Conservation (phyloP, 2,329 filamentous ascomycete genomes). For the Uncinocarpus reesii region DNA sequence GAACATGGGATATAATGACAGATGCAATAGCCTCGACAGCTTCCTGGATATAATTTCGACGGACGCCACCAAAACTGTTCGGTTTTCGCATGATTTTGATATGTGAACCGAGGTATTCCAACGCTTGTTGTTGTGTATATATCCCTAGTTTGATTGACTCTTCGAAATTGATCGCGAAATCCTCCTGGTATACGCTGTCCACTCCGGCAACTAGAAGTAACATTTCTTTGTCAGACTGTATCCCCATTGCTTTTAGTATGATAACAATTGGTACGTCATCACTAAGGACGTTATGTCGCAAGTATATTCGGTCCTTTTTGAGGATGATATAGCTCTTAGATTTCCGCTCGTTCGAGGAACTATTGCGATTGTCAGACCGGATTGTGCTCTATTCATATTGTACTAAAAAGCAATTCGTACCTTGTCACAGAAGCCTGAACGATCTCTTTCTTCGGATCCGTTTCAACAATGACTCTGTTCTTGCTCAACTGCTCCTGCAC, state of each 20-base stretch:
- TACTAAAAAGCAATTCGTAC: constrained; percentile 24
- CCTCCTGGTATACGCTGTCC: constrained; percentile 82
- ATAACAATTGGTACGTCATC: constrained; percentile 95
- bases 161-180: constrained; percentile 91
- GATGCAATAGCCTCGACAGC: constrained; percentile 86
- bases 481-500: constrained; percentile 99
- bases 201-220: constrained; percentile 80
- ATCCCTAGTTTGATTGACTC: constrained; percentile 75
- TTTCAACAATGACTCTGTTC: constrained; percentile 95
- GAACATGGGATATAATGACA: constrained; percentile 88
- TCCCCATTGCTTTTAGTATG: constrained; percentile 82
- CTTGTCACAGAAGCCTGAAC: constrained; percentile 89
- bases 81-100: constrained; percentile 74
- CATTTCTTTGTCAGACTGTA: constrained; percentile 91
- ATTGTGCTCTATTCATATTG: neutral
- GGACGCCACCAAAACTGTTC: constrained; percentile 37
- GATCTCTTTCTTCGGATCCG: constrained; percentile 80
- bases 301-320: constrained; percentile 82
- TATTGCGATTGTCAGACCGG: constrained; percentile 30
- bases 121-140: constrained; percentile 85
- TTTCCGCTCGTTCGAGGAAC: constrained; percentile 94
- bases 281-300: constrained; percentile 85
- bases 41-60: constrained; percentile 77
- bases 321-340: constrained; percentile 93
- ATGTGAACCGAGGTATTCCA: constrained; percentile 80